Conservation (phyloP, 257 asterid genomes). For the Solanum peruvianum region DNA sequence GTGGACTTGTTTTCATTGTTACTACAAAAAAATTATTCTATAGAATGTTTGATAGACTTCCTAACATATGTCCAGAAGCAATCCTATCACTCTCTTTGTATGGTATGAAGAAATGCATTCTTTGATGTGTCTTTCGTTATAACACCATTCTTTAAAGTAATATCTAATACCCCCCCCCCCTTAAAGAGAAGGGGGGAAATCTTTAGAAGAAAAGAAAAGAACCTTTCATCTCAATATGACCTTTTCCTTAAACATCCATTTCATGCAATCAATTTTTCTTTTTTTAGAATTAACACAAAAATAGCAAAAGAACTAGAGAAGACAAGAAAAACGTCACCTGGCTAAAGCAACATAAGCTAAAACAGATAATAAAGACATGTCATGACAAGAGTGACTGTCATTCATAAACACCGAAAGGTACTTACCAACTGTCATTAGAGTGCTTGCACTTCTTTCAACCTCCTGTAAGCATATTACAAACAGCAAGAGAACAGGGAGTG, state of each 20-base stretch:
- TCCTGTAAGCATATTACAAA: conserved; percentile 35
- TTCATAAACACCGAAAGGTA: background rate
- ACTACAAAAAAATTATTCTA: background rate
- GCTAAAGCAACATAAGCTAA: background rate
- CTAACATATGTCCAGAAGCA: background rate
- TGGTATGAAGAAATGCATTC: background rate
- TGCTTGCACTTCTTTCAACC: conserved; percentile 83
- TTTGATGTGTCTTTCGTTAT: background rate
- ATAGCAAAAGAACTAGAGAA: background rate
- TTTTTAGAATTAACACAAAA: background rate
- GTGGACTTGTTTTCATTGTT: background rate
- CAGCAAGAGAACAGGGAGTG: background rate
- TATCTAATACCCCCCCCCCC: background rate
- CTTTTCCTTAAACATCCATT: background rate
- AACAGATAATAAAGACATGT: background rate
- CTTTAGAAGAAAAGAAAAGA: background rate
- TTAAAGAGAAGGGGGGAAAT: background rate
- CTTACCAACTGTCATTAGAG: conserved; percentile 81
- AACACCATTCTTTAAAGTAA: background rate
- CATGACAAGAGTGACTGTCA: background rate
- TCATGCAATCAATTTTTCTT: background rate
- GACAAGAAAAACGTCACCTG: background rate
- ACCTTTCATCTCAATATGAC: background rate
- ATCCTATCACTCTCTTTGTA: background rate
- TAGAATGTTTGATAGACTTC: background rate